A percentile compares a stretch with the other conserved stretches of the same genome.
These are phyloP conservation scores for Haplosporangium sp. DNA, from an alignment of 371 early-diverging fungal genomes.

Conservation along the genomic window DNA sequence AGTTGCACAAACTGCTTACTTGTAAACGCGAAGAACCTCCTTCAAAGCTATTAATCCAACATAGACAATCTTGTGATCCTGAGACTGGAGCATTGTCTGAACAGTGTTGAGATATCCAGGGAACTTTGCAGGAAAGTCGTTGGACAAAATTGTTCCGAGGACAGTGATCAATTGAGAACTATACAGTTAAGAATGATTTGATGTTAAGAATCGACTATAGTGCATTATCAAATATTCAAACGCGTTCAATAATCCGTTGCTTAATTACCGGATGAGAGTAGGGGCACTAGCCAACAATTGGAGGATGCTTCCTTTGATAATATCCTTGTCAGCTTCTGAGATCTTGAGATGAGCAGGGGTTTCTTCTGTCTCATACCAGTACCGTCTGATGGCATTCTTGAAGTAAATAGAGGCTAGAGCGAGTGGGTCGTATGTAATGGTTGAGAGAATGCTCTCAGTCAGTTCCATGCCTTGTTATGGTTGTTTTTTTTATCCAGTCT, in stretches of 20 bases:
- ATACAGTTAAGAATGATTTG: neutral
- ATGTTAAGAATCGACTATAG: neutral
- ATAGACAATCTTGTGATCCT: conserved; percentile 72
- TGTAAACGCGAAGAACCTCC: conserved; percentile 83
- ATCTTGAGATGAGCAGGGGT: conserved; percentile 60
- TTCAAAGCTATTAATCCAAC: conserved; percentile 82
- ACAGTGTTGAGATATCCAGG: conserved; percentile 78
- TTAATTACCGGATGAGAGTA: conserved; percentile 44
- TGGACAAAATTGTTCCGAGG: conserved; percentile 71
- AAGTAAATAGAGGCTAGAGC: conserved; percentile 90
- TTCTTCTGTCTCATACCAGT: conserved; percentile 72
- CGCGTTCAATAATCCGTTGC: no score
- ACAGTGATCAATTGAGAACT: conserved; percentile 82
- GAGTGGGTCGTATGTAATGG: neutral
- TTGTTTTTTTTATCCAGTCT: neutral
- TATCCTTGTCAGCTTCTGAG: conserved; percentile 73
- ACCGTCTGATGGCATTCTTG: conserved; percentile 85
- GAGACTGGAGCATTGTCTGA: conserved; percentile 69
- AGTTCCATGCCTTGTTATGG: neutral
- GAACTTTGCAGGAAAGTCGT: conserved; percentile 87
- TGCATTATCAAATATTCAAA: no score
- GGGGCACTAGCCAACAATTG: conserved; percentile 75
- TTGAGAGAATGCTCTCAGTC: no score
- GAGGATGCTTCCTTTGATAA: conserved; percentile 79
- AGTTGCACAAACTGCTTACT: conserved; percentile 61